Percentiles rank a stretch among this genome's conserved stretches.
phyloP scores from a whole-genome alignment of 345 rosid genomes.

The Bruguiera gymnorhiza region DNA sequence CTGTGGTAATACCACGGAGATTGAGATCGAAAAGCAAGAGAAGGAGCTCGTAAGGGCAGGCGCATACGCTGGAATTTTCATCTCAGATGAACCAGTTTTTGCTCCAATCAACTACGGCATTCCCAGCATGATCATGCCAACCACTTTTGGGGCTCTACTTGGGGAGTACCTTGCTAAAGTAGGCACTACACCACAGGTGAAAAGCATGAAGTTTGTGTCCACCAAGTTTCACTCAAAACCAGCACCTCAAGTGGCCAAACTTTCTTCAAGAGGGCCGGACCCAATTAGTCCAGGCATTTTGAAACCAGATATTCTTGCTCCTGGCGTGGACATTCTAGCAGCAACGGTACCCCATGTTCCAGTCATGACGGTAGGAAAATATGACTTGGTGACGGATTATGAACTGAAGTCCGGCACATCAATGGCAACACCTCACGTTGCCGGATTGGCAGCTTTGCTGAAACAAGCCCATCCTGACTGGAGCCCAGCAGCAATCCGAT shows the following conservation, averaged over 20 bases:
- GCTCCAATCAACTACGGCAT: slow-evolving; percentile 15
- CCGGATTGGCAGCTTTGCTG: slow-evolving; percentile 23
- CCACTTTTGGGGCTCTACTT: slow-evolving; percentile 11
- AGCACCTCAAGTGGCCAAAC: slow-evolving; percentile 57
- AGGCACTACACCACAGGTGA: slow-evolving; percentile 19
- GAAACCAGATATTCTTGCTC: slow-evolving; percentile 51
- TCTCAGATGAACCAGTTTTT: slow-evolving; percentile 15
- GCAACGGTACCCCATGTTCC: neutral
- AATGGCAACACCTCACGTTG: slow-evolving; percentile 23
- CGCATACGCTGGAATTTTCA: slow-evolving; percentile 36
- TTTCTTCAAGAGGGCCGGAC: slow-evolving; percentile 68
- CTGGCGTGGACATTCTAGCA: slow-evolving; percentile 25
- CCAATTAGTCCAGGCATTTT: slow-evolving; percentile 36
- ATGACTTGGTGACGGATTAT: slow-evolving; percentile 32
- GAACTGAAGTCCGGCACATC: slow-evolving; percentile 36
- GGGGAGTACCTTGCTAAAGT: slow-evolving; percentile 6
- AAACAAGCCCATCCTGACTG: slow-evolving; percentile 22
- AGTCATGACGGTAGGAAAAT: slow-evolving; percentile 17
- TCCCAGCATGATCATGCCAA: slow-evolving; percentile 26
- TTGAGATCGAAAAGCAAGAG: slow-evolving; percentile 5
- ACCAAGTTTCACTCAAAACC: slow-evolving; percentile 33
- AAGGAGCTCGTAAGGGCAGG: slow-evolving; percentile 30
- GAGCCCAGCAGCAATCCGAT: slow-evolving; percentile 26
- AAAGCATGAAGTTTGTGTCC: slow-evolving; percentile 26
- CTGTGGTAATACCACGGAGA: slow-evolving; percentile 13